Percentiles rank a stretch among this genome's conserved stretches.
Evolutionary conservation across 2,329 filamentous ascomycete genomes (phyloP).

Genomic region (Paramyrothecium roridum): DNA sequence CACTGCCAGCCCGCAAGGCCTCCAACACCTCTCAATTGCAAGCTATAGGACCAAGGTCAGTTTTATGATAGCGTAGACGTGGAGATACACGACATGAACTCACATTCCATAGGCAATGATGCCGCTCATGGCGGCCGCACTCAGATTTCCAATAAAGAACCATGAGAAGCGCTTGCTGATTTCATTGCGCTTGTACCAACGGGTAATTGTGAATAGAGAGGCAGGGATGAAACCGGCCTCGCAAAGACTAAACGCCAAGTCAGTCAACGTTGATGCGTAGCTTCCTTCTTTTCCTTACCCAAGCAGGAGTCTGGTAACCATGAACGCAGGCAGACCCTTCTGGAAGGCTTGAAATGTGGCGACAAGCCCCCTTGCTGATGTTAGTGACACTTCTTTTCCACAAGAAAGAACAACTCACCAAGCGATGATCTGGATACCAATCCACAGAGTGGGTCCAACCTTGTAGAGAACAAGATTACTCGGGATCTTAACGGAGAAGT

Average conservation of each 20-base stretch:
- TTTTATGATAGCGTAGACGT: too few relatives aligned
- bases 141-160: conserved; percentile 40
- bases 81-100: conserved; percentile 33
- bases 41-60: conserved; percentile 38
- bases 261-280: not conserved
- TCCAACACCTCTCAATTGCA: conserved; percentile 17
- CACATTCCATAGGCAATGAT: conserved; percentile 35
- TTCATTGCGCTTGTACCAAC: conserved; percentile 41
- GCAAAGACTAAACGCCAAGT: conserved; percentile 2
- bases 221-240: conserved; percentile 36
- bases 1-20: conserved; percentile 62
- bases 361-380: conserved; percentile 23
- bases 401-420: conserved; percentile 25
- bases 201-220: conserved; percentile 39
- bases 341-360: conserved; percentile 30
- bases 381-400: conserved; percentile 19
- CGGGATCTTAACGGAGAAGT: conserved; percentile 37
- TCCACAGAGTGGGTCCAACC: conserved; percentile 41
- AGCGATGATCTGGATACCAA: conserved; percentile 22
- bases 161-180: conserved; percentile 37
- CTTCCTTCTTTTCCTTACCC: conserved; percentile 12
- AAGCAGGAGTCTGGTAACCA: conserved; percentile 31
- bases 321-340: conserved; percentile 19
- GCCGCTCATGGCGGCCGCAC: conserved; percentile 34
- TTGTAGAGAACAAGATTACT: conserved; percentile 44